Conservation (phyloP, 345 rosid genomes). For the Moricandia moricandioides region DNA sequence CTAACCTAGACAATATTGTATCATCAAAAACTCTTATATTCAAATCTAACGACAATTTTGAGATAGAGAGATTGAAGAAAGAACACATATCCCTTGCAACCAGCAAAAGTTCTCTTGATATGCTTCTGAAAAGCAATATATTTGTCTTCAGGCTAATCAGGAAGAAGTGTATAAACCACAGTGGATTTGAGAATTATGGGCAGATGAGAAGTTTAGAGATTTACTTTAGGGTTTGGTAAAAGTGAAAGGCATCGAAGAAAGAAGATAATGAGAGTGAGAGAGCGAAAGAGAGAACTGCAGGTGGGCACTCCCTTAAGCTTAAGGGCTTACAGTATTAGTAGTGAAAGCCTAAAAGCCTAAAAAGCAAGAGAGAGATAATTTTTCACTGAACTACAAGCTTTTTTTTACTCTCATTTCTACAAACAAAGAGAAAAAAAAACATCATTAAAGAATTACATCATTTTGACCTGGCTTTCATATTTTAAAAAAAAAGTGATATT, state of each 20-base stretch:
- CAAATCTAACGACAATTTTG: background rate
- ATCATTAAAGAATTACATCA: background rate
- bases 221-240: conserved; percentile 4
- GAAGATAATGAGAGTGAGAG: background rate
- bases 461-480: conserved; percentile 16
- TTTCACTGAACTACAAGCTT: background rate
- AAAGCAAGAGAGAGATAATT: background rate
- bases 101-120: conserved; percentile 6
- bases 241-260: background rate
- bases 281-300: conserved; percentile 21
- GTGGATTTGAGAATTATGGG: background rate
- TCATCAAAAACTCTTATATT: background rate
- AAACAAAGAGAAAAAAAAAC: conserved; percentile 17
- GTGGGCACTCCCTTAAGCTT: conserved; percentile 42
- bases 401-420: background rate
- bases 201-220: background rate
- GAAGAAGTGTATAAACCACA: background rate
- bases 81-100: conserved; percentile 11
- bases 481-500: background rate
- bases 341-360: conserved; percentile 18
- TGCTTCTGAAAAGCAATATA: background rate
- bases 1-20: background rate
- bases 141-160: background rate
- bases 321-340: conserved; percentile 45
- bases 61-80: background rate